Evolutionary conservation across 2,329 filamentous ascomycete species (phyloP), one percentile per base, ranked within the genome.

Genomic region (Neofusicoccum sp.): DNA sequence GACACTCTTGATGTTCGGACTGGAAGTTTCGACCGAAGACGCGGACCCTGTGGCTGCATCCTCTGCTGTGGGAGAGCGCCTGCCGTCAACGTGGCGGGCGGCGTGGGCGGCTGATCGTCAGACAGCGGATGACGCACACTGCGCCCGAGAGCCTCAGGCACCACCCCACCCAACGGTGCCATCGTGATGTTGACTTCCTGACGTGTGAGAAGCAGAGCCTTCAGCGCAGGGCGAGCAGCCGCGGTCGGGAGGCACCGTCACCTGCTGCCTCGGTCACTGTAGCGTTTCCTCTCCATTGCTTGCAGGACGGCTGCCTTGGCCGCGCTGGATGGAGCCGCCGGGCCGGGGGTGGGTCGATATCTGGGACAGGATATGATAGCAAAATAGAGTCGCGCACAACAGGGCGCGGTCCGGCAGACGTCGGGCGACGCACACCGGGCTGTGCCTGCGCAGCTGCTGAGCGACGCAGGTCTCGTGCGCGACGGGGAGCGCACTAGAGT

Each of bases 21-120:
- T 43, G 36, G 36, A 11, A 14, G 36, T 12, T 22, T 36, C 36
- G 6, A n/a, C 7, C 41, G 41, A n/a, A 45, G 16, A 16, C 31
- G 41, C 54, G 41, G 54, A 45, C 41, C 54, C 39, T 58, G 54
- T 44, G 54, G 54, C 41, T 36, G 54, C 9, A 31, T 31, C 48
- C 48, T 22, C 48, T 33, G 31, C 8, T 8, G n/a, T 45, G 54
- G 41, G 22, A 22, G 22, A 22, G 22, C 22, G 22, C 22, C 41
- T 33, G 29, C 52, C 52, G 52, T 41, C 39, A 28, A 56, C 50
- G 52, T 58, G 54, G 54, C 54, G 34, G 45, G 54, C 54, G 54
- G 54, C 54, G 45, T n/a, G 14, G 41, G 54, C 54, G 54, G 54
- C 41, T 58, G 54, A 58, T 58, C 54, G 36, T 14, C 41, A n/a